Evolutionary conservation across 306 rosid genomes (phyloP), one percentile per base, ranked within the genome.

Genomic region (Dryas alaskensis): DNA sequence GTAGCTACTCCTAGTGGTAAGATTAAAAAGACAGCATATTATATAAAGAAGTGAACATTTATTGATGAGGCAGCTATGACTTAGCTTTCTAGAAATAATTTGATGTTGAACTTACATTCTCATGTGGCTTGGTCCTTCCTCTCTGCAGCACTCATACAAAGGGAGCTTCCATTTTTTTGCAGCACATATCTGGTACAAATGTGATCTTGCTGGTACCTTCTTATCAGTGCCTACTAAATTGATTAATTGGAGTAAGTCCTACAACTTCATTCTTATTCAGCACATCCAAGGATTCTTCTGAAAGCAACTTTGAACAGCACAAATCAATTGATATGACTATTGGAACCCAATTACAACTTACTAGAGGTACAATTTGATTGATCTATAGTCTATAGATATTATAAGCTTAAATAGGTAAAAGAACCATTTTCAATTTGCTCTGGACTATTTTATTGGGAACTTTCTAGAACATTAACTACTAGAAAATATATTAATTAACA

Each of bases 51-150:
- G 44, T 19, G 12, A 48, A 13, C 9, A 39, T 11, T 65, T 17
- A 11, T n/a, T 53, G 40, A 67, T 43, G 40, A 65, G 60, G 44
- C 49, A 52, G 17, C 46, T 49, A n/a, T 8, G 13, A 46, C 69
- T n/a, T 65, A 8, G 45, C 53, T 65, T 39, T 59, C 7, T 59
- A 10, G 58, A 45, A 31, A 31, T 31, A 31, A 70, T 58, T 10
- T 75, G 64, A 43, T 22, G 25, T 49, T 44, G 69, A 60, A 64
- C 87, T 73, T 85, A 91, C 97, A 48, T 70, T 73, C 61, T 91
- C 62, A 39, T 57, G 78, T 91, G 90, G 77, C 69, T 46, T 42
- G 97, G 90, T 4, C 94, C 94, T 79, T 87, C 94, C 73, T 85
- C 90, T 81, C 81, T 81, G 82, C 83, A 89, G 80, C 92, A 89